Evolutionary conservation across 1,139 yeast genomes (phyloP).

Genomic region (Geotrichum macrosporum): DNA sequence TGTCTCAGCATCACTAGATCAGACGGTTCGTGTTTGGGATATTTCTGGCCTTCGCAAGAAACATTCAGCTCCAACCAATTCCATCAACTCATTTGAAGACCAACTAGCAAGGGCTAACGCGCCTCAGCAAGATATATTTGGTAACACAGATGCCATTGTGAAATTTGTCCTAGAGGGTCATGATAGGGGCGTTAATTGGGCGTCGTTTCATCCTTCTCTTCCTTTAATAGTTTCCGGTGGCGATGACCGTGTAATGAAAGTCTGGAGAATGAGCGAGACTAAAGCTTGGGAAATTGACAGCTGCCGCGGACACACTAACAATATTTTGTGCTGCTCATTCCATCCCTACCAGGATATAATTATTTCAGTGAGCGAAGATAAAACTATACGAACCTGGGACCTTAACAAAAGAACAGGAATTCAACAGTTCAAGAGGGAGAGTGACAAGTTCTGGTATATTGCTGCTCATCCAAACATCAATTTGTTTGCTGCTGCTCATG

Average conservation of each 20-base stretch:
- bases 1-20: conserved; percentile 83
- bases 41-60: conserved; percentile 91
- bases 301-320: conserved; percentile 95
- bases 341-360: conserved; percentile 93
- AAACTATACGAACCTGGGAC: conserved; percentile 97
- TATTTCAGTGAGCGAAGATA: conserved; percentile 91
- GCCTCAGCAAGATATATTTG: conserved; percentile 81
- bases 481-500: conserved; percentile 95
- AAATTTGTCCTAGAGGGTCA: conserved; percentile 97
- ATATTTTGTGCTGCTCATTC: conserved; percentile 83
- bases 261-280: conserved; percentile 97
- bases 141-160: conserved; percentile 89
- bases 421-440: conserved; percentile 89
- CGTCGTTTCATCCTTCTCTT: conserved; percentile 92
- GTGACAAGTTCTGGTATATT: conserved; percentile 92
- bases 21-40: conserved; percentile 92
- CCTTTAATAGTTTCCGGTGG: conserved; percentile 95
- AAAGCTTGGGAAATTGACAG: conserved; percentile 99
- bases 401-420: conserved; percentile 89
- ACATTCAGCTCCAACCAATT: conserved; percentile 69
- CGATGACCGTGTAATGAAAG: conserved; percentile 90
- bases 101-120: conserved; percentile 55
- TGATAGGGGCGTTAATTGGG: conserved; percentile 98
- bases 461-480: conserved; percentile 86
- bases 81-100: conserved; percentile 62